These are phyloP conservation scores for Colletotrichum zoysiae DNA, from an alignment of 2,329 filamentous ascomycete genomes.

Conservation along the genomic window DNA sequence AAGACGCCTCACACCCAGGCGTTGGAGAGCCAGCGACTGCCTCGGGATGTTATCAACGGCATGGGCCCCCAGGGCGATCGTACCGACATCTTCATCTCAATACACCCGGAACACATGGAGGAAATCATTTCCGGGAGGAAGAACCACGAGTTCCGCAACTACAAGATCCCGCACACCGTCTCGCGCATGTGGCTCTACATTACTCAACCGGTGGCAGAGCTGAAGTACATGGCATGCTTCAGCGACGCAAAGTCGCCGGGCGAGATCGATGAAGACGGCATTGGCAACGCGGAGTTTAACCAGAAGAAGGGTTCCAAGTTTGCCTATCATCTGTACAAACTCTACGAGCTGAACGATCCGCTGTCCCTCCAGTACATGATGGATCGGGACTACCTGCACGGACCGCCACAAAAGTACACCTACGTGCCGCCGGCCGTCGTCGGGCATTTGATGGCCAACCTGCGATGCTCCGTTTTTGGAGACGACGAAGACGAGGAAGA, in stretches of 20 bases:
- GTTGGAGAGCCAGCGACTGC: slow-evolving; percentile 64
- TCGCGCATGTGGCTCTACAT: slow-evolving; percentile 74
- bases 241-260: slow-evolving; percentile 60
- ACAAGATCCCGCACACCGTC: slow-evolving; percentile 66
- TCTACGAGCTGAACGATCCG: slow-evolving; percentile 74
- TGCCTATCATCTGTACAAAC: slow-evolving; percentile 66
- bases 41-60: slow-evolving; percentile 60
- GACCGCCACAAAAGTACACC: slow-evolving; percentile 62
- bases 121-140: slow-evolving; percentile 63
- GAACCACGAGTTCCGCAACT: slow-evolving; percentile 68
- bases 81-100: slow-evolving; percentile 67
- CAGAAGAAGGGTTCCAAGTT: slow-evolving; percentile 54
- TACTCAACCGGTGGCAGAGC: slow-evolving; percentile 58
- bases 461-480: slow-evolving; percentile 64
- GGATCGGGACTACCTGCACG: slow-evolving; percentile 66
- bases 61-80: slow-evolving; percentile 62
- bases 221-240: slow-evolving; percentile 72
- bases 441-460: slow-evolving; percentile 69
- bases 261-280: slow-evolving; percentile 59
- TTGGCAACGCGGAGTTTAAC: slow-evolving; percentile 67
- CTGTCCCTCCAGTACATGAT: slow-evolving; percentile 65
- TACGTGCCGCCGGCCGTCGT: slow-evolving; percentile 70
- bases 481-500: slow-evolving; percentile 45
- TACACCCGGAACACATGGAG: slow-evolving; percentile 60
- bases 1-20: slow-evolving; percentile 51